Conservation (phyloP, 495 filamentous ascomycete genomes). For the Darksidea phi region DNA sequence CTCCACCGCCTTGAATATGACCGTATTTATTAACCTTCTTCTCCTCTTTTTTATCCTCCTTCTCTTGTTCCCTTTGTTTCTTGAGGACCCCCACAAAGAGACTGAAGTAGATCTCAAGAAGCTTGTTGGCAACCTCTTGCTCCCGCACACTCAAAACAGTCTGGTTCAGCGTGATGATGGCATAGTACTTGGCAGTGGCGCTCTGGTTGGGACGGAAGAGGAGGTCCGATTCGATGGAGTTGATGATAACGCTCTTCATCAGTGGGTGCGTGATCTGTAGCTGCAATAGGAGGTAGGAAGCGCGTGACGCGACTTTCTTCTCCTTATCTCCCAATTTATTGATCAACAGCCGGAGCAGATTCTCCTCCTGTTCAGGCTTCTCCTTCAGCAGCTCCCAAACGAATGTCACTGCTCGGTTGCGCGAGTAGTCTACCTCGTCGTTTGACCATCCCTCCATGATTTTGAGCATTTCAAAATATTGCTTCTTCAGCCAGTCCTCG, state of each 20-base stretch:
- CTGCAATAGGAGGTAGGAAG: conserved; percentile 90
- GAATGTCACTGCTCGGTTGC: conserved; percentile 79
- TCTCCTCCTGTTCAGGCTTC: conserved; percentile 96
- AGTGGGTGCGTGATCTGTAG: conserved; percentile 80
- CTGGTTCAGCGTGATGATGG: conserved; percentile 93
- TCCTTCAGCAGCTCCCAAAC: conserved; percentile 86
- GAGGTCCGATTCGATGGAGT: conserved; percentile 78
- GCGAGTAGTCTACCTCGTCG: conserved; percentile 89
- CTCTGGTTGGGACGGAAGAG: conserved; percentile 84
- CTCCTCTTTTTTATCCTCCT: conserved; percentile 21
- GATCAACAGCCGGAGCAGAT: conserved; percentile 82
- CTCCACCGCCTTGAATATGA: conserved; percentile 53
- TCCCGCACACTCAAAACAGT: conserved; percentile 84
- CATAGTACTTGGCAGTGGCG: conserved; percentile 88
- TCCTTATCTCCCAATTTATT: conserved; percentile 95
- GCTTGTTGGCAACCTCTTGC: conserved; percentile 71
- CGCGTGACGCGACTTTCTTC: conserved; percentile 88
- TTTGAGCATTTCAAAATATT: conserved; percentile 88
- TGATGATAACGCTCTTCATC: conserved; percentile 88
- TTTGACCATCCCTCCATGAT: conserved; percentile 86
- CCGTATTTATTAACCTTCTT: conserved; percentile 41
- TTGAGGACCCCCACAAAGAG: conserved; percentile 78
- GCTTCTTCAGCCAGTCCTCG: conserved; percentile 89
- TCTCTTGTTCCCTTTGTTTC: conserved; percentile 44
- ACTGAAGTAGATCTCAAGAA: conserved; percentile 87